Evolutionary conservation across 1,284 basidiomycete genomes (phyloP), one percentile per base, ranked within the genome.

Genomic region (Sporisorium reilianum): DNA sequence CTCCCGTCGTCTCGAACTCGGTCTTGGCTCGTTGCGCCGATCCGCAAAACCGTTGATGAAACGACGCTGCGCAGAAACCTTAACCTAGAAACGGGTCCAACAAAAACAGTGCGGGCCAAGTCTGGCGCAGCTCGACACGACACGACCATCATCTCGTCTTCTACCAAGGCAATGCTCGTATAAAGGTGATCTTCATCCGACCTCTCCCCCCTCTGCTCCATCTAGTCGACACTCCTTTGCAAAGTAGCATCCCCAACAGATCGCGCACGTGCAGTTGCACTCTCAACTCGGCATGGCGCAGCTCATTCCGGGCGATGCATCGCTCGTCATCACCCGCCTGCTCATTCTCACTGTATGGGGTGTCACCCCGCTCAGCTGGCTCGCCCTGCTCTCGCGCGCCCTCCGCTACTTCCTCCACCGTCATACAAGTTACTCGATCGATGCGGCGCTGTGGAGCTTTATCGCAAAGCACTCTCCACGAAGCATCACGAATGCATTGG

Each of bases 321-420:
- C 78, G 25, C 51, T 75, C 60, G n/a, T 70, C 4, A 41, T 78
- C 20, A 69, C 70, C 5, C 66, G 75, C 36, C 50, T 64, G 20
- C 53, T 81, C 40, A 68, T 81, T 25, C 56, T 70, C 38, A 32
- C 52, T 22, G 61, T 81, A 16, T 82, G 80, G 80, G 62, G 74
- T 22, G 49, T 81, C 3, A 75, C 71, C 2, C 80, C 80, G 5
- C 51, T 80, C 22, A 65, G 77, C 38, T 82, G 80, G 80, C 26
- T 75, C 38, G 57, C 49, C 36, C 44, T 79, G 8, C 18, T 67
- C 36, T 41, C 61, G 9, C 69, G 68, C 38, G 45, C 38, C 3
- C 26, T 64, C 1, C 53, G 57, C 5, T 40, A 42, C 65, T 55
- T 63, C 25, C 30, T 62, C 1, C 41, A 60, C 16, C 42, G 45